These are phyloP conservation scores for Blepharisma undulans DNA, from an alignment of 169 alveolate species.

Conservation along the genomic window DNA sequence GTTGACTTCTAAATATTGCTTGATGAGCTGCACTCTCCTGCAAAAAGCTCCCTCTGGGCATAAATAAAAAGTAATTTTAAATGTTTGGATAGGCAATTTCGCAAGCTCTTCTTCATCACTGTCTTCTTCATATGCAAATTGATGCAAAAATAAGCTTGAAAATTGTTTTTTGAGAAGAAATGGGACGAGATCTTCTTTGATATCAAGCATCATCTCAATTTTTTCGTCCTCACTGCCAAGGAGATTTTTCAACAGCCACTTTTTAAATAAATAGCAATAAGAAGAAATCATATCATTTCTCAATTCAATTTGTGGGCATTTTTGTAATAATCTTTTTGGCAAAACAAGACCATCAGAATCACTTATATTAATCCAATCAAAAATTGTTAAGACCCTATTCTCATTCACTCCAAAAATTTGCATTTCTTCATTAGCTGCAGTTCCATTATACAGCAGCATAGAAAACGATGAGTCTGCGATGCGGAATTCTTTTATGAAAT, in stretches of 20 bases:
- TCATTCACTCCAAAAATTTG: conserved; percentile 23
- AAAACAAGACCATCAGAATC: not conserved
- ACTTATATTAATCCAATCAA: conserved; percentile 1
- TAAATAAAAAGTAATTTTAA: not conserved
- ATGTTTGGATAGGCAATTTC: not conserved
- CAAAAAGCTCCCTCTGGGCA: not conserved
- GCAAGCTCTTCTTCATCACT: not conserved
- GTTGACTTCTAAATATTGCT: not conserved
- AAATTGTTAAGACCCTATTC: not conserved
- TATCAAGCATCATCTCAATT: not conserved
- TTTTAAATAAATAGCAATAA: conserved; percentile 8
- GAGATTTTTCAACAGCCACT: not conserved
- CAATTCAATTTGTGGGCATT: not conserved
- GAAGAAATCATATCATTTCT: conserved; percentile 8
- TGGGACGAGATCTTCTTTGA: conserved; percentile 30
- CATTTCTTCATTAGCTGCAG: conserved; percentile 19
- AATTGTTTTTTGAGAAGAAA: conserved; percentile 14
- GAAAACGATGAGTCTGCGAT: not conserved
- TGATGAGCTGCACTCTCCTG: not conserved
- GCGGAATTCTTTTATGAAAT: not conserved
- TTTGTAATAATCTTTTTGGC: not conserved
- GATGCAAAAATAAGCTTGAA: not conserved
- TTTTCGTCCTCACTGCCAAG: not conserved
- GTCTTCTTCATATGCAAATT: not conserved
- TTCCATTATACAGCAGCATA: not conserved